Evolutionary conservation across 768 basidiomycete species (phyloP), one percentile per base, ranked within the genome.

Genomic region (Infundibulicybe gibba): DNA sequence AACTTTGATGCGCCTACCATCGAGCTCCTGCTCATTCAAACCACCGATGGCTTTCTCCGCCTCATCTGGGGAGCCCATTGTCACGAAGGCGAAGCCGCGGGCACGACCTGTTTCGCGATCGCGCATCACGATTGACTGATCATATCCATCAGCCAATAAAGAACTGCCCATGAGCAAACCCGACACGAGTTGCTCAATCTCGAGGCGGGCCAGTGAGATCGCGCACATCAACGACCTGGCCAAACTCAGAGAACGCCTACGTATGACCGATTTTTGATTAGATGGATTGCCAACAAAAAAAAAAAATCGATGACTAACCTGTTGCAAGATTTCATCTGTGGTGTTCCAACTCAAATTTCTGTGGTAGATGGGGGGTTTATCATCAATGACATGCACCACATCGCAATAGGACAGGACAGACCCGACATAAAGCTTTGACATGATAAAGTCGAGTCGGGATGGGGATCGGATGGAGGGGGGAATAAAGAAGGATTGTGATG

Each of bases 51-150:
- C 93, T 50, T 73, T 72, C 9, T 87, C 71, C 39, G 94, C 94
- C 65, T 95, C 92, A 25, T 67, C 58, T 11, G 59, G 35, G 41
- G 66, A 62, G 53, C 72, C 65, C 66, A 74, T 94, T 45, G 90
- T 94, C 52, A 97, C 94, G 70, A 97, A 97, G 51, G 94, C 94
- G 66, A 97, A 97, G 61, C 94, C 94, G 63, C 94, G 87, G 54
- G 92, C 94, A 62, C 94, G 91, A 50, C 91, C 90, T 54, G 95
- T 97, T 63, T 97, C 95, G 64, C 94, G 91, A 72, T 98, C 94
- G 74, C 91, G 88, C 94, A 95, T 95, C 66, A 95, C 93, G 71
- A 95, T 93, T 58, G 88, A 89, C 92, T 97, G n/a, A 69, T 54
- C 68, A 55, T 56, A n/a, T n/a, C n/a, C 47, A 70, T 64, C 58